Conservation (phyloP, 495 filamentous ascomycete genomes). For the Penicillium turbatum region DNA sequence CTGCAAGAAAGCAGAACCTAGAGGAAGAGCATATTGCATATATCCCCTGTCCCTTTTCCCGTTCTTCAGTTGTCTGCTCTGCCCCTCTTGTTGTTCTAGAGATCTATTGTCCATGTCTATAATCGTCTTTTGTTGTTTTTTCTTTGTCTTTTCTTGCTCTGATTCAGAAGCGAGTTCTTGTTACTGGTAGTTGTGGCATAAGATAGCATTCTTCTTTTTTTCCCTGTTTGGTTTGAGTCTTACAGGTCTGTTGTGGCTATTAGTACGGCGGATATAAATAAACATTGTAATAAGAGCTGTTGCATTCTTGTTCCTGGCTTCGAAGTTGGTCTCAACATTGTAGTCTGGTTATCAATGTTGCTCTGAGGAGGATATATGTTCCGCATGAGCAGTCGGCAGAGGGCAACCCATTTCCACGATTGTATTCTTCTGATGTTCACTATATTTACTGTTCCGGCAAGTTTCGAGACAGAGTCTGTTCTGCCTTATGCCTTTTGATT, state of each 20-base stretch:
- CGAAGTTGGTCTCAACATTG: neutral
- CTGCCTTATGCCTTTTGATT: no score
- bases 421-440: no score
- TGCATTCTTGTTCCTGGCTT: neutral
- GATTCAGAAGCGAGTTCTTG: constrained; percentile 28
- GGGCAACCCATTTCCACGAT: no score
- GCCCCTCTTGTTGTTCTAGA: constrained; percentile 17
- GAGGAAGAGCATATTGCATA: constrained; percentile 26
- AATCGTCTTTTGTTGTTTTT: constrained; percentile 20
- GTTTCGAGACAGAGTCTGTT: no score
- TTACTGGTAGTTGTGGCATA: constrained; percentile 29
- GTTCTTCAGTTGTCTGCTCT: constrained; percentile 3
- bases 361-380: no score
- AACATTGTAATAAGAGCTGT: constrained; percentile 6
- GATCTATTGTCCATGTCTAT: constrained; percentile 32
- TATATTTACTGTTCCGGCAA: no score
- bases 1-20: constrained; percentile 6
- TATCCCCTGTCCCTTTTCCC: constrained; percentile 19
- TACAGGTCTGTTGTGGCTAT: neutral
- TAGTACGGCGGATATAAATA: constrained; percentile 10
- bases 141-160: constrained; percentile 24
- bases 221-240: constrained; percentile 2
- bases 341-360: no score
- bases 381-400: no score
- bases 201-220: constrained; percentile 31